Base-by-base conservation (phyloP, 2,329 filamentous ascomycete species). In the Furcasterigmium furcatum region DNA sequence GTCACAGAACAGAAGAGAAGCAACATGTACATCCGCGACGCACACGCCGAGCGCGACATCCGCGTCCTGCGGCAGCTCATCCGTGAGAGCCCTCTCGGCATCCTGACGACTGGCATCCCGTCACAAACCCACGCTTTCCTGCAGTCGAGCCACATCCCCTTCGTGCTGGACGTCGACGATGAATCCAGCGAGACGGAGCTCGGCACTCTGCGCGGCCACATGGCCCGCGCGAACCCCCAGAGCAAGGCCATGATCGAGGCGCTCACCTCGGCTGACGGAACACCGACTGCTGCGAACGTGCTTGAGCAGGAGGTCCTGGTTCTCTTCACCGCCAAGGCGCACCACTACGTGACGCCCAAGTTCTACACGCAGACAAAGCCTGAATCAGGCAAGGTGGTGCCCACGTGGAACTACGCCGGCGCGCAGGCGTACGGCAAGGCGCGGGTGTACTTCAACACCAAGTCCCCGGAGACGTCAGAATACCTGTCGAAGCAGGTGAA, bases 381-480 rank as follows among this genome's bases (percentile, higher is more conserved):
- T 0, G 58, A 55, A 0, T 82, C 76, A 0, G 83, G 74, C 10
- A 87, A 87, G 53, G 83, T 86, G 0, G 84, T 85, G 5, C 82
- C 82, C 1, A 88, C 84, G 0, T 87, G 84, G 84, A 82, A 88
- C 60, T 88, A 87, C 54, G 70, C 79, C 0, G 81, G 83, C 0
- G 82, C 74, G 0, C 80, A 87, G 60, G 79, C 70, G 0, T 86
- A 86, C 52, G 84, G 84, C 2, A 71, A 61, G 2, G 76, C 77
- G 1, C 76, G 50, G 0, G 62, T 86, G 4, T 79, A 73, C 51
- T 74, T 65, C 46, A 76, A 85, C 46, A 55, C 72, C 6, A 68
- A 69, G 38, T 58, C 70, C 0, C 54, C 63, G 0, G 68, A 72
- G 19, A 77, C 79, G 0, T 55, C 58, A 0, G 48, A 50, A 0